Conservation (phyloP, 2,329 filamentous ascomycete genomes). For the Hypoxylon sp. region DNA sequence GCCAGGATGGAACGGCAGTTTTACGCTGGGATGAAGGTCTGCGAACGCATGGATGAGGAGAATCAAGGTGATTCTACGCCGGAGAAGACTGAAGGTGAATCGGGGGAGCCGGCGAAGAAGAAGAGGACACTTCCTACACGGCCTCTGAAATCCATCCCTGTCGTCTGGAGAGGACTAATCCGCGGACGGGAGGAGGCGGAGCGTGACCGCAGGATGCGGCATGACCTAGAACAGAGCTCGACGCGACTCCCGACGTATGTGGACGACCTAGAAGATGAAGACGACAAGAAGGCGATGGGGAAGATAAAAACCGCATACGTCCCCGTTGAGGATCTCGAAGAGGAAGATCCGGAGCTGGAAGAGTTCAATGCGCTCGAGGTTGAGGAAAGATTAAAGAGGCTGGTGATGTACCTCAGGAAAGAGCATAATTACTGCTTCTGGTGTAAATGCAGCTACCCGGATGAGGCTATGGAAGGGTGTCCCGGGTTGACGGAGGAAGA, state of each 20-base stretch:
- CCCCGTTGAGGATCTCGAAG: slow-evolving; percentile 78
- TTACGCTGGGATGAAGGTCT: slow-evolving; percentile 84
- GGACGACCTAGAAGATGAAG: slow-evolving; percentile 78
- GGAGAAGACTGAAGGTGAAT: slow-evolving; percentile 30
- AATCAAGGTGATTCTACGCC: slow-evolving; percentile 35
- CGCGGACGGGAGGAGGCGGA: slow-evolving; percentile 79
- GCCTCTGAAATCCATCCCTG: slow-evolving; percentile 77
- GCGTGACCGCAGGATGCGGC: slow-evolving; percentile 74
- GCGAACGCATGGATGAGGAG: slow-evolving; percentile 81
- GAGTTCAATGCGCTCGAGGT: slow-evolving; percentile 80
- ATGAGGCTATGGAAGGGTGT: slow-evolving; percentile 85
- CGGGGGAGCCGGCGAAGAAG: slow-evolving; percentile 51
- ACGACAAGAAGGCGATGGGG: slow-evolving; percentile 79
- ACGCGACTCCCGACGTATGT: slow-evolving; percentile 75
- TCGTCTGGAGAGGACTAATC: slow-evolving; percentile 85
- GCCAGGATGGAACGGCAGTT: slow-evolving; percentile 78
- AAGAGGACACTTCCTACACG: slow-evolving; percentile 59
- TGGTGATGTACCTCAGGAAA: slow-evolving; percentile 79
- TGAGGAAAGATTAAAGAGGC: slow-evolving; percentile 74
- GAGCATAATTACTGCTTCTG: slow-evolving; percentile 92
- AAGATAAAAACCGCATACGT: slow-evolving; percentile 69
- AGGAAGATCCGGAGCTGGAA: slow-evolving; percentile 84
- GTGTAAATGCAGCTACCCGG: slow-evolving; percentile 89
- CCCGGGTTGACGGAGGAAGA: slow-evolving; percentile 91
- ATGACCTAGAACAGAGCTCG: slow-evolving; percentile 76